phyloP scores from a whole-genome alignment of 148 eudicot species.

The Chenopodium berlandieri region DNA sequence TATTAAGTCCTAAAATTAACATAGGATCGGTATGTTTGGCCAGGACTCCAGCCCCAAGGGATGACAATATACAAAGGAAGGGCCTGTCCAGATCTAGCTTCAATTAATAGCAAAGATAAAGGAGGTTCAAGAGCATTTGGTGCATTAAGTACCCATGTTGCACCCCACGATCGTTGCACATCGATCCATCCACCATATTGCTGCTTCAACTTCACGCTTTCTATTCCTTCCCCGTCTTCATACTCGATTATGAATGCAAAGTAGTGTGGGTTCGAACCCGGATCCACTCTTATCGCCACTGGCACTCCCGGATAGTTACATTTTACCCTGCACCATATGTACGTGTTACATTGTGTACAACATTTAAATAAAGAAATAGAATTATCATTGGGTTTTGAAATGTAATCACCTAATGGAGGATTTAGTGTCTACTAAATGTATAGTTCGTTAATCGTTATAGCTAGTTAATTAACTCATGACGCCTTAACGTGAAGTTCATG shows the following conservation, averaged over 20 bases:
- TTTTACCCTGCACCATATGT: constrained; percentile 30
- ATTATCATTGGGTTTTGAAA: too few relatives aligned
- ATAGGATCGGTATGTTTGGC: constrained; percentile 43
- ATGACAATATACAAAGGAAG: constrained; percentile 46
- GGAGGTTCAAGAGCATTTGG: constrained; percentile 36
- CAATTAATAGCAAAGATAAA: constrained; percentile 46
- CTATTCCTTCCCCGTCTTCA: constrained; percentile 46
- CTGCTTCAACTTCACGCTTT: constrained; percentile 43
- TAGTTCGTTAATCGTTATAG: too few relatives aligned
- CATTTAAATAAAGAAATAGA: too few relatives aligned
- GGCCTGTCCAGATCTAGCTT: constrained; percentile 25
- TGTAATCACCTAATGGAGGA: too few relatives aligned
- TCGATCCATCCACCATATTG: constrained; percentile 27
- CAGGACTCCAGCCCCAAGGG: constrained; percentile 50
- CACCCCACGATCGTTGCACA: constrained; percentile 55
- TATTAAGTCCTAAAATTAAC: constrained; percentile 50
- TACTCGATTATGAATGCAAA: constrained; percentile 50
- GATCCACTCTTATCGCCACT: constrained; percentile 45
- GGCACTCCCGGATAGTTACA: constrained; percentile 51
- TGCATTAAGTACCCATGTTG: constrained; percentile 42
- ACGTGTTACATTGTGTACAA: neutral
- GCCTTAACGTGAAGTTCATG: too few relatives aligned
- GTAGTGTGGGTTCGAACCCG: constrained; percentile 48
- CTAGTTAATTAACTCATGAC: too few relatives aligned
- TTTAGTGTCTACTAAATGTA: too few relatives aligned